A percentile compares a stretch with the other conserved stretches of the same genome.
These are phyloP conservation scores for Musa balbisiana DNA, from an alignment of 202 grass and related monocot species.

Conservation along the genomic window DNA sequence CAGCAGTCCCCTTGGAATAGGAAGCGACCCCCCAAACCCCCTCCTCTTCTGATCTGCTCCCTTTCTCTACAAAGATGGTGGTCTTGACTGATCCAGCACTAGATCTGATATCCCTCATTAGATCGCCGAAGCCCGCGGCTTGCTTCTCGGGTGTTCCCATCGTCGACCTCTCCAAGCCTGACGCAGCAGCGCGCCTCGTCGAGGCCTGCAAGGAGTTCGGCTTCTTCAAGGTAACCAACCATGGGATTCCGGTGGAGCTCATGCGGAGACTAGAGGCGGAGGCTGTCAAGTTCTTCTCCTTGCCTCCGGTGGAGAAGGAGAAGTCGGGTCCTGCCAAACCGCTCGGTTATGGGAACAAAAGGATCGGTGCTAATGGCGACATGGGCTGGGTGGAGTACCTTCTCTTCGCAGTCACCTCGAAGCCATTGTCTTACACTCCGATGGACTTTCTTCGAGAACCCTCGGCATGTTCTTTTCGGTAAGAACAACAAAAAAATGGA, in stretches of 20 bases:
- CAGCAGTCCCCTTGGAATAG: too few species aligned
- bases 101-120: slow-evolving; percentile 6
- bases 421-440: background rate
- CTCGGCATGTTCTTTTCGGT: background rate
- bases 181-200: background rate
- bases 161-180: background rate
- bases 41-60: slow-evolving; percentile 5
- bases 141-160: background rate
- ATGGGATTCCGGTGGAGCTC: background rate
- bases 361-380: slow-evolving; percentile 9
- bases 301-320: slow-evolving; percentile 9
- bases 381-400: slow-evolving; percentile 14
- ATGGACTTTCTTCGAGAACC: background rate
- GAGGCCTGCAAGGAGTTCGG: slow-evolving; percentile 13
- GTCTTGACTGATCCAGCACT: background rate
- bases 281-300: slow-evolving; percentile 7
- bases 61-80: background rate
- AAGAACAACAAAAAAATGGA: too few species aligned
- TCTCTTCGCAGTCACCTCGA: background rate
- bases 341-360: slow-evolving; percentile 10
- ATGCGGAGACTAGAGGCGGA: background rate
- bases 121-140: background rate
- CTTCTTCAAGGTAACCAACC: slow-evolving; percentile 2
- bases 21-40: too few species aligned
- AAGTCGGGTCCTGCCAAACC: background rate